These are phyloP conservation scores for Mucor irregularis DNA, from an alignment of 371 early-diverging fungal genomes.

Conservation along the genomic window DNA sequence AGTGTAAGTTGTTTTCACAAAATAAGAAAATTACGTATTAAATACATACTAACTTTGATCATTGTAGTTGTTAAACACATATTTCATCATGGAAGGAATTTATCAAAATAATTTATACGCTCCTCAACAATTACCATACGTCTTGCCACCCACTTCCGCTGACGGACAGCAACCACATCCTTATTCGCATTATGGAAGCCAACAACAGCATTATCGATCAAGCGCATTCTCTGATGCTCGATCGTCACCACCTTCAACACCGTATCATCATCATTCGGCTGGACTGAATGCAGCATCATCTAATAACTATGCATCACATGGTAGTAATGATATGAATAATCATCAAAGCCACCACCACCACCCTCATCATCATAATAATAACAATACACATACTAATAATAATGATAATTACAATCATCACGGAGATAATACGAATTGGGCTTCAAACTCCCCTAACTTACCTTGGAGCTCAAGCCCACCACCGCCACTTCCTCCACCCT, in stretches of 20 bases:
- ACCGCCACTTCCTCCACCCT: constrained; percentile 28
- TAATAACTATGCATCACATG: constrained; percentile 2
- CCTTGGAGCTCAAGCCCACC: constrained; percentile 21
- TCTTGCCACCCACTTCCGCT: constrained; percentile 21
- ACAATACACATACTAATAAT: not conserved
- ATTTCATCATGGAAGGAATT: constrained; percentile 37
- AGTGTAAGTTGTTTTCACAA: too few relatives aligned
- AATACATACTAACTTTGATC: not conserved
- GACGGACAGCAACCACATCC: constrained; percentile 21
- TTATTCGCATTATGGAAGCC: constrained; percentile 18
- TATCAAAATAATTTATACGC: constrained; percentile 39
- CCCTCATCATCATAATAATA: constrained; percentile 1
- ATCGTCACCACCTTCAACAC: constrained; percentile 15
- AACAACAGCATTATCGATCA: constrained; percentile 20
- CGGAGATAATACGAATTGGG: not conserved
- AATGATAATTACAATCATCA: not conserved
- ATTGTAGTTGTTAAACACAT: not conserved
- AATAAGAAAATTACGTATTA: too few relatives aligned
- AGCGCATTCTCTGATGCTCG: constrained; percentile 37
- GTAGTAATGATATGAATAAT: not conserved
- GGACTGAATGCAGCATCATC: constrained; percentile 14
- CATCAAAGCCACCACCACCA: not conserved
- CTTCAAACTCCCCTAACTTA: constrained; percentile 8
- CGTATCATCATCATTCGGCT: constrained; percentile 19
- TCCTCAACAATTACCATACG: constrained; percentile 30